phyloP scores from a whole-genome alignment of 495 filamentous ascomycete species.

The Bathelium albidoporum region DNA sequence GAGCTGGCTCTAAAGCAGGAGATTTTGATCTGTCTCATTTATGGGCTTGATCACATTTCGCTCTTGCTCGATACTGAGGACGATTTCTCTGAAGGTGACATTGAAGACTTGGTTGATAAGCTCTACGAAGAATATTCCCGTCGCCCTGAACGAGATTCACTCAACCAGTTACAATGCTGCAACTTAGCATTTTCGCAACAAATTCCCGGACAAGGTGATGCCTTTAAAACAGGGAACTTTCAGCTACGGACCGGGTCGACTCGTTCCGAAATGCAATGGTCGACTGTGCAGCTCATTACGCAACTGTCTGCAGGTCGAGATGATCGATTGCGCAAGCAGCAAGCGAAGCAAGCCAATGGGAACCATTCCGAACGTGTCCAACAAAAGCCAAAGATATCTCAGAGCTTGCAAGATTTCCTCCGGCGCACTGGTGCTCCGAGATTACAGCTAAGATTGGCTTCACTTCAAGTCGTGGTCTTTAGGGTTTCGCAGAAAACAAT shows the following conservation, averaged over 20 bases:
- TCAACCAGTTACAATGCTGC: constrained; percentile 12
- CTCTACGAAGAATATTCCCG: constrained; percentile 19
- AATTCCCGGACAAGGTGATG: neutral
- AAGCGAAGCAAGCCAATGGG: neutral
- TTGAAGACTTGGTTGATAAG: constrained; percentile 26
- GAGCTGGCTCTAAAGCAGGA: constrained; percentile 54
- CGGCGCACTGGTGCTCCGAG: constrained; percentile 49
- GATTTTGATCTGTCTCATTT: constrained; percentile 59
- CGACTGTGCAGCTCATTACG: neutral
- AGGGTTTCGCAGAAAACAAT: constrained; percentile 38
- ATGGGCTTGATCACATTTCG: constrained; percentile 51
- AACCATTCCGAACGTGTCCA: neutral
- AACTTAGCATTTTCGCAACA: constrained; percentile 9
- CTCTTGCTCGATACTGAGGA: constrained; percentile 26
- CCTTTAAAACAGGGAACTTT: neutral
- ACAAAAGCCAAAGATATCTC: constrained; percentile 55
- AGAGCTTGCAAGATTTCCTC: constrained; percentile 49
- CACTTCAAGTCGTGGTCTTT: constrained; percentile 73
- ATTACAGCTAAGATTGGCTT: constrained; percentile 47
- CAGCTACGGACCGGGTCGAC: neutral
- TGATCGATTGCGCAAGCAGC: neutral
- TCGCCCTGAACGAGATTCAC: constrained; percentile 11
- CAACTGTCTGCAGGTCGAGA: neutral
- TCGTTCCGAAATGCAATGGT: neutral
- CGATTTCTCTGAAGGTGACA: constrained; percentile 23